A percentile compares a stretch with the other conserved stretches of the same genome.
phyloP scores from a whole-genome alignment of 2,329 filamentous ascomycete genomes.

The Ascomycota sp. region DNA sequence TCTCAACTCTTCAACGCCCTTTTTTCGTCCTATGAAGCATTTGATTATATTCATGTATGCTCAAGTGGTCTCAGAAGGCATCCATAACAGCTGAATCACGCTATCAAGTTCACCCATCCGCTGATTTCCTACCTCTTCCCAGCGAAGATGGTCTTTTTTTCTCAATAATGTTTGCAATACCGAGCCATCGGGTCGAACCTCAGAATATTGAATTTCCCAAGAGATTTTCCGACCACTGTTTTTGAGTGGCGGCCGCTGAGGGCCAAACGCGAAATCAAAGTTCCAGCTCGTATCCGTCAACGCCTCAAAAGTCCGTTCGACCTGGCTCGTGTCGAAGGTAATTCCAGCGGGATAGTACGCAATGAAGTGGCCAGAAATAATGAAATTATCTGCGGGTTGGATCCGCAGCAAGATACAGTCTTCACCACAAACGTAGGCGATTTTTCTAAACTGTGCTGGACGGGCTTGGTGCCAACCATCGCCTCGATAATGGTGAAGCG shows the following conservation, averaged over 20 bases:
- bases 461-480: slow-evolving; percentile 27
- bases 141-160: slow-evolving; percentile 29
- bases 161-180: slow-evolving; percentile 32
- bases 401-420: slow-evolving; percentile 40
- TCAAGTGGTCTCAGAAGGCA: no score
- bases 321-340: slow-evolving; percentile 25
- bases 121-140: slow-evolving; percentile 23
- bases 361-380: slow-evolving; percentile 39
- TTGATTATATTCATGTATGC: no score
- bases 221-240: slow-evolving; percentile 29
- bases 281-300: slow-evolving; percentile 26
- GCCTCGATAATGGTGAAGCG: slow-evolving; percentile 45
- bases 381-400: slow-evolving; percentile 28
- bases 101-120: slow-evolving; percentile 33
- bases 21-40: no score
- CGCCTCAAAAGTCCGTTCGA: slow-evolving; percentile 29
- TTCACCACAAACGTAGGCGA: slow-evolving; percentile 38
- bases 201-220: slow-evolving; percentile 32
- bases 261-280: slow-evolving; percentile 29
- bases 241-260: slow-evolving; percentile 24
- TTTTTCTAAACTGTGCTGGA: slow-evolving; percentile 34
- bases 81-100: slow-evolving; percentile 35
- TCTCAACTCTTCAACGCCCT: no score
- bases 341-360: slow-evolving; percentile 33
- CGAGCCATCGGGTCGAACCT: slow-evolving; percentile 24